These are phyloP conservation scores for Cenchrus americanus DNA, from an alignment of 176 grass and related monocot genomes.

Conservation along the genomic window DNA sequence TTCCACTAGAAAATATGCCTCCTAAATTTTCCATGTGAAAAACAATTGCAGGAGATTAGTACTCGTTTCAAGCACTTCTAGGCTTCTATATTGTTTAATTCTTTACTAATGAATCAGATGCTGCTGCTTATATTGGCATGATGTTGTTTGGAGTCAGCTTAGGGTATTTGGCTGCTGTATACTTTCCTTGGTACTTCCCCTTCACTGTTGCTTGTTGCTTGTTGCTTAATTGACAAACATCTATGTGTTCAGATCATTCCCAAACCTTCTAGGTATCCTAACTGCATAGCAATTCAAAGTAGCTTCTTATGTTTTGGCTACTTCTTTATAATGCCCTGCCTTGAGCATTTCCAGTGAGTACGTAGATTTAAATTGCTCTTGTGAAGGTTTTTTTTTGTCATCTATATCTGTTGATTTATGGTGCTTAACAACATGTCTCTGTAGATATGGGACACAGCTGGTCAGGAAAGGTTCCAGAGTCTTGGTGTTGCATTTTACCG, in stretches of 20 bases:
- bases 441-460: conserved; percentile 94
- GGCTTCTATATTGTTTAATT: background rate
- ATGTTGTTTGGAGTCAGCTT: background rate
- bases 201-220: background rate
- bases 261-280: background rate
- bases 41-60: background rate
- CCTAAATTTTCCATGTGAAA: background rate
- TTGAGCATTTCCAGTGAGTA: background rate
- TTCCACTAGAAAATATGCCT: background rate
- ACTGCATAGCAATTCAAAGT: background rate
- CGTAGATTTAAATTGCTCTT: background rate
- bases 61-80: background rate
- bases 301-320: background rate
- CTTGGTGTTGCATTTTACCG: conserved; percentile 92
- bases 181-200: background rate
- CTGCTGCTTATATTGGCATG: background rate
- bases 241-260: background rate
- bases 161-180: background rate
- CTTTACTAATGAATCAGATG: background rate
- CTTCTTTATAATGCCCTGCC: background rate
- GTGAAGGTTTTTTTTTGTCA: background rate
- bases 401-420: background rate
- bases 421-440: conserved; percentile 24
- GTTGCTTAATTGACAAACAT: background rate
- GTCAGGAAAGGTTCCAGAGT: conserved; percentile 92